Base-by-base conservation (phyloP, 2,329 filamentous ascomycete genomes). In the Curvularia sp. region DNA sequence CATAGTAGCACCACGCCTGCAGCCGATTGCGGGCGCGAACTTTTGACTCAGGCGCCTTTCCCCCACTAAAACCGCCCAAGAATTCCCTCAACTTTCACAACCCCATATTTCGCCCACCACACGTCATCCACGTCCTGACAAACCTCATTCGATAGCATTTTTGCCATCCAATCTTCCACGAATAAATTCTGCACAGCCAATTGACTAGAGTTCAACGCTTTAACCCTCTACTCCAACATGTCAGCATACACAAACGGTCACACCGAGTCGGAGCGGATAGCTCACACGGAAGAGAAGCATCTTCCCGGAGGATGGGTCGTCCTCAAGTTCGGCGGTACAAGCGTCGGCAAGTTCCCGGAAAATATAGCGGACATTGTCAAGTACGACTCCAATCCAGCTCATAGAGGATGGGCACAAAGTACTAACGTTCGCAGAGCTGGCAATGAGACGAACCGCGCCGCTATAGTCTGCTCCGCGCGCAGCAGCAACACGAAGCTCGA, bases 271-370 rank as follows among this genome's bases (percentile, higher is more conserved):
- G 69, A 72, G 66, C 72, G 74, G 73, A 77, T 76, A 78, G 71
- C 75, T 61, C 76, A 77, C 74, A 74, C 69, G 28, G 69, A 77
- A 68, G 81, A 83, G 63, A 80, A 81, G 70, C 76, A 83, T 63
- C 70, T 83, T 44, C 81, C 81, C 10, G 81, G 81, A 35, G 81
- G 81, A 41, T 97, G 93, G 93, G 84, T 96, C 30, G 90, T 97
- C 50, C 93, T 97, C 77, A 97, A 97, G 79, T 97, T 96, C 77
- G 93, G 93, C 62, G 94, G 94, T 51, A 99, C 94, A 52, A 96
- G 92, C 74, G 91, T 98, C 51, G 95, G 94, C 69, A 98, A 98
- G 80, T 97, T 96, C 71, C 89, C 93, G 52, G 85, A 80, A 65
- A 79, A 80, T 64, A 83, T 84, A 71, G 81, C 80, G 58, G 77